Conservation (phyloP, 129 eudicot genomes). For the Flaveria sonorensis region DNA sequence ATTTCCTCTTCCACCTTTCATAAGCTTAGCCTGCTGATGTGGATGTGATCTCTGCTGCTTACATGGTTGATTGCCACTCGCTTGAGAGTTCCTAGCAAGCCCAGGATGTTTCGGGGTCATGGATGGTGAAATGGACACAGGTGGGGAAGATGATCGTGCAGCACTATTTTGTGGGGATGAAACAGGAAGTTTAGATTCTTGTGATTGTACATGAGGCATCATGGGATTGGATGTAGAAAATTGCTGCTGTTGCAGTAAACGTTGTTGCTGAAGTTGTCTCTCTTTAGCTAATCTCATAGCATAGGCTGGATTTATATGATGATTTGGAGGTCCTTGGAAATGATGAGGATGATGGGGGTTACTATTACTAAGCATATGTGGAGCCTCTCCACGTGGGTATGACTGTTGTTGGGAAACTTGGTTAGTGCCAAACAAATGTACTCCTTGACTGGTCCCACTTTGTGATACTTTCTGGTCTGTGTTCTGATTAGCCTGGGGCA, state of each 20-base stretch:
- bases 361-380: slow-evolving; percentile 31
- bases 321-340: slow-evolving; percentile 50
- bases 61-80: slow-evolving; percentile 49
- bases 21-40: slow-evolving; percentile 49
- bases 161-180: slow-evolving; percentile 58
- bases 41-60: slow-evolving; percentile 47
- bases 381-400: slow-evolving; percentile 58
- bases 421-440: slow-evolving; percentile 48
- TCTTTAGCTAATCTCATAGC: slow-evolving; percentile 67
- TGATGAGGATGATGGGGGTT: slow-evolving; percentile 72
- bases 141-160: slow-evolving; percentile 60
- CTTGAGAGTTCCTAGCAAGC: slow-evolving; percentile 37
- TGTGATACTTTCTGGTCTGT: slow-evolving; percentile 54
- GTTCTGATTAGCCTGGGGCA: slow-evolving; percentile 52
- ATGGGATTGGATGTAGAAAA: slow-evolving; percentile 51
- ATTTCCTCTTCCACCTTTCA: slow-evolving; percentile 70
- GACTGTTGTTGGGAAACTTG: slow-evolving; percentile 52
- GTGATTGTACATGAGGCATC: slow-evolving; percentile 30
- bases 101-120: slow-evolving; percentile 51
- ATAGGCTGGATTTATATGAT: slow-evolving; percentile 54
- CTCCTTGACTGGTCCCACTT: slow-evolving; percentile 51
- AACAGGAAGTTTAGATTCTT: slow-evolving; percentile 49
- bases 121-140: slow-evolving; percentile 51
- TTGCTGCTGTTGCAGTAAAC: slow-evolving; percentile 55
- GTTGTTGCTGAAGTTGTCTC: slow-evolving; percentile 70